Conservation (phyloP, 1,284 basidiomycete species). For the Leccinum pachyderme region DNA sequence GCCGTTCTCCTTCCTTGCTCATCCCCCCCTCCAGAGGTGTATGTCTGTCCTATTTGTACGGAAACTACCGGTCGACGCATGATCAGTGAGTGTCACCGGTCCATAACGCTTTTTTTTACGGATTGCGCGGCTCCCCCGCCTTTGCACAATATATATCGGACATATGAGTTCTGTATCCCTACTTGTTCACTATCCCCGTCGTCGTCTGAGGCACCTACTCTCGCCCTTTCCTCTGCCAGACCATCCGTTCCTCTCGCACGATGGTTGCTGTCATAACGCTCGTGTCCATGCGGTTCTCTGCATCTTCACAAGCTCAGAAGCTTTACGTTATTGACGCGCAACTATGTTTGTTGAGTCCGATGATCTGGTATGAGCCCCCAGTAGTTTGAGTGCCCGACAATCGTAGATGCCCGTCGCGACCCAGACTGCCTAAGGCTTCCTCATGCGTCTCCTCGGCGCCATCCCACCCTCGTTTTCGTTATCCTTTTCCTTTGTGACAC, state of each 20-base stretch:
- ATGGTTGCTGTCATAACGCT: constrained; percentile 36
- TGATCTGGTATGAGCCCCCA: constrained; percentile 34
- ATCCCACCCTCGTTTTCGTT: background rate
- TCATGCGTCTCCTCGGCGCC: constrained; percentile 2
- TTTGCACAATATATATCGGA: constrained; percentile 38
- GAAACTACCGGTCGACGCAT: constrained; percentile 61
- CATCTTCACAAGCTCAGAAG: constrained; percentile 34
- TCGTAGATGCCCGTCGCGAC: constrained; percentile 25
- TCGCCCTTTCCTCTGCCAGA: constrained; percentile 35
- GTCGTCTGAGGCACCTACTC: constrained; percentile 32
- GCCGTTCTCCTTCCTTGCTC: constrained; percentile 12
- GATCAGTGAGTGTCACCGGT: constrained; percentile 71
- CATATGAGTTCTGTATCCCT: constrained; percentile 36
- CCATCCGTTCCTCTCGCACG: constrained; percentile 32
- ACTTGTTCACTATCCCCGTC: constrained; percentile 35
- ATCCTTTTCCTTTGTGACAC: constrained; percentile 11
- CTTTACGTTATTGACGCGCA: constrained; percentile 37
- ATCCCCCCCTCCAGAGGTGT: constrained; percentile 49
- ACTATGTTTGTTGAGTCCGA: constrained; percentile 37
- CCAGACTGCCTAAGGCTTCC: constrained; percentile 15
- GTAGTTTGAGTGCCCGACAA: constrained; percentile 31
- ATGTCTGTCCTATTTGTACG: constrained; percentile 68
- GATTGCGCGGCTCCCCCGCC: constrained; percentile 36
- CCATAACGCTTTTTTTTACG: constrained; percentile 36
- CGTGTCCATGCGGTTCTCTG: constrained; percentile 30